Percentiles rank a stretch among this genome's conserved stretches.
phyloP scores from a whole-genome alignment of 345 rosid genomes.

The Gossypium bickii region DNA sequence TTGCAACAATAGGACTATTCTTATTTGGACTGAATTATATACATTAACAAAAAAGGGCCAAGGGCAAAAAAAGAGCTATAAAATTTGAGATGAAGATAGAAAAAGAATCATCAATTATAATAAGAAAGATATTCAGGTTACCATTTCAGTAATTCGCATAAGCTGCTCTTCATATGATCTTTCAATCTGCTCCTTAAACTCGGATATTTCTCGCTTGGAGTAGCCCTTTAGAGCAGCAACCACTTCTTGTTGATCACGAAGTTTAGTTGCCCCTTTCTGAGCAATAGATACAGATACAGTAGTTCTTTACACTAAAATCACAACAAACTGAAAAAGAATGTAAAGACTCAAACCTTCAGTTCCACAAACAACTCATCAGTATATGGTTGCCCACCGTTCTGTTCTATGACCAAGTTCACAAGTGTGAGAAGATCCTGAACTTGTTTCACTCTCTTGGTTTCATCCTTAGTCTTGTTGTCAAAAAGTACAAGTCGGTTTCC shows the following conservation, averaged over 20 bases:
- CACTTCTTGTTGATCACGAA: conserved; percentile 57
- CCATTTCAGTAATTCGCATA: conserved; percentile 64
- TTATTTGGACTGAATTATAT: not conserved
- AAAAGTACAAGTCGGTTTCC: conserved; percentile 58
- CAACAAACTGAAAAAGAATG: not conserved
- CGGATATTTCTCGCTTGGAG: conserved; percentile 48
- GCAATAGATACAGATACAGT: conserved; percentile 6
- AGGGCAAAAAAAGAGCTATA: not conserved
- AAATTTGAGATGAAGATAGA: not conserved
- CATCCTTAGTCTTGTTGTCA: conserved; percentile 75
- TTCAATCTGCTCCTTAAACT: conserved; percentile 59
- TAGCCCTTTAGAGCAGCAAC: conserved; percentile 57
- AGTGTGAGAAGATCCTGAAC: conserved; percentile 60
- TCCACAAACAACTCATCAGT: conserved; percentile 69
- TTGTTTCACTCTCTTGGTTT: conserved; percentile 47
- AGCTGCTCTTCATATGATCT: conserved; percentile 58
- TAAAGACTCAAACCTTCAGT: conserved; percentile 43
- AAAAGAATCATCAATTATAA: not conserved
- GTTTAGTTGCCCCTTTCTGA: conserved; percentile 68
- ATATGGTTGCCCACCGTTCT: conserved; percentile 71
- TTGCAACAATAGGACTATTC: not conserved
- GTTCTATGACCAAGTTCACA: conserved; percentile 42
- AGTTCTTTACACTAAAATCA: not conserved
- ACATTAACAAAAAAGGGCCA: not conserved
- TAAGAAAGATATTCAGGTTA: conserved; percentile 17